Evolutionary conservation across 2,329 filamentous ascomycete species (phyloP).

Genomic region (Neofusicoccum cordaticola): DNA sequence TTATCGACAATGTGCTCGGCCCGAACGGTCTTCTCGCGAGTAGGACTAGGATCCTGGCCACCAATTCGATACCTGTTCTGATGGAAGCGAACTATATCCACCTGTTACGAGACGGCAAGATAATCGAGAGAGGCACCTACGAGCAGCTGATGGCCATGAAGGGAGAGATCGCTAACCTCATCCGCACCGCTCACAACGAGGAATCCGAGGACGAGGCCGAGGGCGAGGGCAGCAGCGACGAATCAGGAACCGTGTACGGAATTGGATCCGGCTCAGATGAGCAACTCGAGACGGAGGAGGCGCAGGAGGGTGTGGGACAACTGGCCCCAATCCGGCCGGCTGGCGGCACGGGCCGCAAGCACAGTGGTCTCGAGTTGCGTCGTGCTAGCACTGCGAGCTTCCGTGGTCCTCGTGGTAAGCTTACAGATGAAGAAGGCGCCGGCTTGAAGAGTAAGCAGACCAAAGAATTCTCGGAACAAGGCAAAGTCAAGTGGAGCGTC

Average conservation of each 20-base stretch:
- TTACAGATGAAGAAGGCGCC: constrained; percentile 78
- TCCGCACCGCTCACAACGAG: constrained; percentile 68
- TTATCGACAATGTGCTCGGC: constrained; percentile 92
- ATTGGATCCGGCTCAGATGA: constrained; percentile 46
- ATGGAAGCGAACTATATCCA: constrained; percentile 86
- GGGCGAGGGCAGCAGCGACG: constrained; percentile 58
- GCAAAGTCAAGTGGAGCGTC: constrained; percentile 96
- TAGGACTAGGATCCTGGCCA: constrained; percentile 90
- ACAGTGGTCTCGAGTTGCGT: constrained; percentile 68
- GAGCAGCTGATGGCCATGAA: constrained; percentile 90
- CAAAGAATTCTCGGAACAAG: constrained; percentile 88
- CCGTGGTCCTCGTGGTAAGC: constrained; percentile 77
- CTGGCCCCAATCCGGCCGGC: constrained; percentile 69
- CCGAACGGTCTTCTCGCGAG: constrained; percentile 74
- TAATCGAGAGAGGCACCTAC: constrained; percentile 87
- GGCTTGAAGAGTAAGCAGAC: constrained; percentile 74
- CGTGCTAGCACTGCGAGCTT: constrained; percentile 91
- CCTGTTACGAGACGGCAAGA: constrained; percentile 75
- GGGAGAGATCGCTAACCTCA: constrained; percentile 79
- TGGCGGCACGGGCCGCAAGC: constrained; percentile 57
- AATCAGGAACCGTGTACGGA: constrained; percentile 60
- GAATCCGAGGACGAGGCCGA: constrained; percentile 42
- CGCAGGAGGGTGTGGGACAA: constrained; percentile 70
- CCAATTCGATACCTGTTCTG: constrained; percentile 89
- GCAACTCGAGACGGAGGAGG: constrained; percentile 56